Evolutionary conservation across 2,329 filamentous ascomycete species (phyloP), one percentile per base, ranked within the genome.

Genomic region (Clarireedia sp.): DNA sequence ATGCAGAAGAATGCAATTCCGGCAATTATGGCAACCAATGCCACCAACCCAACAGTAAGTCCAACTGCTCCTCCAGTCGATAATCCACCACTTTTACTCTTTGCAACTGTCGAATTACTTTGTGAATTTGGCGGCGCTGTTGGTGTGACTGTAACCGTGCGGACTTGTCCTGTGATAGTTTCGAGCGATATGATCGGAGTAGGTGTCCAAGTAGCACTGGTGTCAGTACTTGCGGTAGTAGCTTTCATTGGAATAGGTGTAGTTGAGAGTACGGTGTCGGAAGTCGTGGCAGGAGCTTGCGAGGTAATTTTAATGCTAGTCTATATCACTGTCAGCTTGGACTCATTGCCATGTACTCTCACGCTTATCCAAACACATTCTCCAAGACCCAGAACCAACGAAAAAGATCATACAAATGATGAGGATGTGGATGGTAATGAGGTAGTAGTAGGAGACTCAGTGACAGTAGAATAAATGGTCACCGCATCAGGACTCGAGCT

Each of bases 141-240:
- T 0, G 79, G 78, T 6, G 72, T 72, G 16, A 79, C 73, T 1
- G 78, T 82, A 3, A 85, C 75, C 1, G 80, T 84, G 56, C 73
- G 74, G 21, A 82, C 70, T 5, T 70, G 74, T 17, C 80, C 80
- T 9, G 80, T 84, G 9, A 84, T 74, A 0, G 81, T 85, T 63
- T 76, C 71, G 2, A 80, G 63, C 7, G 70, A 72, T 12, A 64
- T 62, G 17, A 66, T 67, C 8, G 70, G 72, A 9, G 68, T 69
- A 19, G 70, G 63, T 19, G 69, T 64, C 68, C 65, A 69, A n/a
- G 63, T 64, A 16, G 64, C 60, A 47, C 60, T 63, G 41, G 57
- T 61, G 43, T 59, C 64, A 17, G 60, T 61, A 17, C 17, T 36
- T 5, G 51, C 47, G 14, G 55, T 47, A 9, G 54, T 56, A 10